Conservation (phyloP, 2,329 filamentous ascomycete species). For the Diaporthe capsici region DNA sequence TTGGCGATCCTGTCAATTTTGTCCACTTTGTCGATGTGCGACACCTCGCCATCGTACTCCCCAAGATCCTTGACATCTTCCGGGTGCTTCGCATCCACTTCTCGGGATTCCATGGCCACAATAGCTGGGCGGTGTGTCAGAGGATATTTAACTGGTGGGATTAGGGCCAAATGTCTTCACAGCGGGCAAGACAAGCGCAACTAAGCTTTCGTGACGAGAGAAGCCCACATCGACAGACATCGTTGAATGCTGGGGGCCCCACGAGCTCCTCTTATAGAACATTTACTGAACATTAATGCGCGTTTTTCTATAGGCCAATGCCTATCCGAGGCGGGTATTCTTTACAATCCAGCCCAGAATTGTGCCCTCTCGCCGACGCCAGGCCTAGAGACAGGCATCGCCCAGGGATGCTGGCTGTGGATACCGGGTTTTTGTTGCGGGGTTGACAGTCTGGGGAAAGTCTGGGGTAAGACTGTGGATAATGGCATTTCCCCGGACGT, state of each 20-base stretch:
- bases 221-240: background rate
- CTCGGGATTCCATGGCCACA: constrained; percentile 1
- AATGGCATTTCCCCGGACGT: background rate
- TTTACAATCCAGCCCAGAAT: background rate
- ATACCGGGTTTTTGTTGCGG: background rate
- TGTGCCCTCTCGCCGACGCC: background rate
- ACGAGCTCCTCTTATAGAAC: background rate
- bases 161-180: too few relatives aligned
- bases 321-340: background rate
- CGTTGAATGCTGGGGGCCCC: too few relatives aligned
- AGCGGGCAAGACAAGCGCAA: too few relatives aligned
- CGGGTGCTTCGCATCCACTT: background rate
- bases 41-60: background rate
- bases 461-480: constrained; percentile 2
- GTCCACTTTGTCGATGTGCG: constrained; percentile 7
- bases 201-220: background rate
- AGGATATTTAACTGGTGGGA: background rate
- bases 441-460: constrained; percentile 11
- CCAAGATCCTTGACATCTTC: background rate
- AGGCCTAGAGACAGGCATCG: background rate
- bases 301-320: background rate
- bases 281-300: background rate
- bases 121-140: background rate
- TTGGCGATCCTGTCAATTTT: constrained; percentile 16
- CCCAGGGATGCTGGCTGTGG: background rate